Conservation (phyloP, 352 stramenopile genomes). For the Globisporangium megalacanthum region DNA sequence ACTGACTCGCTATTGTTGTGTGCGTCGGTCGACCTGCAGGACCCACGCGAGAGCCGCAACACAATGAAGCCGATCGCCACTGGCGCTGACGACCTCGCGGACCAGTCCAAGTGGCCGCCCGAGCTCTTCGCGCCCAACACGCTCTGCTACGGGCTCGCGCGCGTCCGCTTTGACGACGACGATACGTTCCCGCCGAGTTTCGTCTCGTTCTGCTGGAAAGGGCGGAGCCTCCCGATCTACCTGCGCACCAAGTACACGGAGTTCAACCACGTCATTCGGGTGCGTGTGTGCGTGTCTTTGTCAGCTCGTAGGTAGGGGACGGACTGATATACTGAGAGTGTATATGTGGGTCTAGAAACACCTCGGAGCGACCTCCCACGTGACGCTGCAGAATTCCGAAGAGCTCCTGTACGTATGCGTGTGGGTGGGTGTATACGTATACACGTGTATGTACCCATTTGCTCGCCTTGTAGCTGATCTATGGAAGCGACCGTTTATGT, state of each 20-base stretch:
- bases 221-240: conserved; percentile 78
- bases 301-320: not conserved
- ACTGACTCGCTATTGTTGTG: not conserved
- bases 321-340: conserved; percentile 10
- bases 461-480: not conserved
- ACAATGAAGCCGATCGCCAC: conserved; percentile 70
- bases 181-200: conserved; percentile 61
- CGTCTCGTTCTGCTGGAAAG: conserved; percentile 88
- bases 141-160: conserved; percentile 79
- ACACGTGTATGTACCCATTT: too few relatives aligned
- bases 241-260: conserved; percentile 84
- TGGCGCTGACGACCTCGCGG: conserved; percentile 59
- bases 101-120: conserved; percentile 61
- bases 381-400: conserved; percentile 66
- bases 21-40: conserved; percentile 21
- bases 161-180: conserved; percentile 62
- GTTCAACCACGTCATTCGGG: conserved; percentile 86
- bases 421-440: too few relatives aligned
- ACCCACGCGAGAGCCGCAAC: conserved; percentile 73
- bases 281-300: conserved; percentile 22
- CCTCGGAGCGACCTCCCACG: conserved; percentile 65
- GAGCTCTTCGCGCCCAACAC: conserved; percentile 75
- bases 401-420: conserved; percentile 56
- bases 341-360: conserved; percentile 48
- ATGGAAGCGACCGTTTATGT: not conserved